These are phyloP conservation scores for Telopea speciosissima DNA, from an alignment of 177 flowering plant species.

Conservation along the genomic window DNA sequence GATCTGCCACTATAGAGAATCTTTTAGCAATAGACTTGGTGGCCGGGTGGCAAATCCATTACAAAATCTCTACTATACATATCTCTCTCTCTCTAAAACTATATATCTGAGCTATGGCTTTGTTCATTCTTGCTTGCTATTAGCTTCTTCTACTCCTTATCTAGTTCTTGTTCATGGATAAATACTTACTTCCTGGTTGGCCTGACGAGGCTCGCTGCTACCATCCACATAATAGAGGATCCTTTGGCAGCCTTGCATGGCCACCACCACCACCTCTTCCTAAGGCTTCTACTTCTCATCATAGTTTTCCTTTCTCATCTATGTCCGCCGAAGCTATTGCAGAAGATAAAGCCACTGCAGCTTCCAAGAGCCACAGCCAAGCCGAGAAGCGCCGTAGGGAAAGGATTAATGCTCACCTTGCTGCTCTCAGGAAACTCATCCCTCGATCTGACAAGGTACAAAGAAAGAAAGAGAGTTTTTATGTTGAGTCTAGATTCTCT, in stretches of 20 bases:
- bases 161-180: conserved; percentile 20
- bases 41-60: no score
- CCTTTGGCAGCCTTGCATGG: conserved; percentile 19
- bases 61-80: no score
- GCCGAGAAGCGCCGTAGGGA: conserved; percentile 93
- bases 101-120: no score
- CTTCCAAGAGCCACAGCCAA: conserved; percentile 71
- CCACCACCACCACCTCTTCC: not conserved
- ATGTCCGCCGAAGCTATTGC: conserved; percentile 17
- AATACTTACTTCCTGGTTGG: conserved; percentile 17
- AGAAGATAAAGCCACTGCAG: conserved; percentile 26
- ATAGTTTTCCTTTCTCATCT: conserved; percentile 16
- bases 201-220: conserved; percentile 18
- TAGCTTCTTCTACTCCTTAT: not conserved
- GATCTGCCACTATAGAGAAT: no score
- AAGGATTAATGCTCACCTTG: conserved; percentile 71
- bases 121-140: no score
- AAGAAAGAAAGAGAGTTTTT: not conserved
- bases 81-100: no score
- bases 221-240: conserved; percentile 1
- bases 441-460: conserved; percentile 75
- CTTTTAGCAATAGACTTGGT: no score
- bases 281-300: conserved; percentile 11
- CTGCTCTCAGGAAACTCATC: conserved; percentile 60
- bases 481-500: no score